These are phyloP conservation scores for Clausena lansium DNA, from an alignment of 345 rosid species.

Conservation along the genomic window DNA sequence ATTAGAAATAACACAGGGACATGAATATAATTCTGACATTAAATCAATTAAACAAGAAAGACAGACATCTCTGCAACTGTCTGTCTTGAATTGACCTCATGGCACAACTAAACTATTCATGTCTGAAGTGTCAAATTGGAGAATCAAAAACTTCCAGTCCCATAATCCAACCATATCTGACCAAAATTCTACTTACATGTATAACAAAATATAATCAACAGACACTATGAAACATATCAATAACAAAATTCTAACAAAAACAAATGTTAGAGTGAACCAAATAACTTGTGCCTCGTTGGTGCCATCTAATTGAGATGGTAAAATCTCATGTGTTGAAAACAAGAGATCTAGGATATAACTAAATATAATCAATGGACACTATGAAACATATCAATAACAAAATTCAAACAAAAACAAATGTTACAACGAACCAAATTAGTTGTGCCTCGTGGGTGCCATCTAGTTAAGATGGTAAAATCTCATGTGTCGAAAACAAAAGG, in stretches of 20 bases:
- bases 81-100: not conserved
- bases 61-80: not conserved
- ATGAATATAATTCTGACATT: not conserved
- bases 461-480: no score
- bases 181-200: not conserved
- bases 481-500: no score
- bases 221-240: not conserved
- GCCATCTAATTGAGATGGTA: no score
- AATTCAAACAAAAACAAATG: not conserved
- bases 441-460: not conserved
- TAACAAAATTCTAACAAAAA: not conserved
- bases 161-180: not conserved
- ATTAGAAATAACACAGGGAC: constrained; percentile 8
- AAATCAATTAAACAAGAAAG: not conserved
- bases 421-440: not conserved
- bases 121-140: not conserved
- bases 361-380: not conserved
- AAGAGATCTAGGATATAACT: no score
- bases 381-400: not conserved
- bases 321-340: no score
- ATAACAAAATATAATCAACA: not conserved
- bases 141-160: not conserved
- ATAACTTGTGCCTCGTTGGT: not conserved
- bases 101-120: not conserved
- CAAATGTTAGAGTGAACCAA: not conserved